These are phyloP conservation scores for Stentor roeselii DNA, from an alignment of 73 alveolate species.

Conservation along the genomic window DNA sequence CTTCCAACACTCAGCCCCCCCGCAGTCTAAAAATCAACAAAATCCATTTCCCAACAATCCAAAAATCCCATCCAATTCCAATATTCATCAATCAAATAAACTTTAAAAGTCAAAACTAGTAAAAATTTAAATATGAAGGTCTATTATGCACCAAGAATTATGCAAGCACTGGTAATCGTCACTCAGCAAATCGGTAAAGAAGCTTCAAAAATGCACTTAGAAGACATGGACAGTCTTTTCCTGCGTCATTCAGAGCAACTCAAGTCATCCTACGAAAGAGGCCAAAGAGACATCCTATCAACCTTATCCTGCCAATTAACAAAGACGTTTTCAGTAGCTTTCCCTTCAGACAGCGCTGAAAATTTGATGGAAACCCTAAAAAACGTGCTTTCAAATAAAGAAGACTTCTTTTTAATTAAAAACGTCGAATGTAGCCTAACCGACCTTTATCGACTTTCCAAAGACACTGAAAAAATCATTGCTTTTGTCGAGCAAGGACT, in stretches of 20 bases:
- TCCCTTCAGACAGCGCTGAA: not conserved
- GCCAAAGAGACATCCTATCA: not conserved
- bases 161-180: no score
- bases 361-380: no score
- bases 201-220: not conserved
- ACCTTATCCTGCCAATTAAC: not conserved
- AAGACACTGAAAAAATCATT: not conserved
- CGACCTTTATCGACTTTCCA: not conserved
- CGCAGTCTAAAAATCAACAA: no score
- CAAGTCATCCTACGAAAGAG: not conserved
- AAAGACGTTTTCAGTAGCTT: not conserved
- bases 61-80: no score
- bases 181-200: not conserved
- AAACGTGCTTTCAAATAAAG: not conserved
- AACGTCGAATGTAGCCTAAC: not conserved
- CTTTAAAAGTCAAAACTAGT: no score
- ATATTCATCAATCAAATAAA: no score
- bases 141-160: no score
- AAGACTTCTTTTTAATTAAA: no score
- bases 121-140: no score
- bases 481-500: not conserved
- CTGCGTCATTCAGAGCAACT: not conserved
- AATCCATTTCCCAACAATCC: no score
- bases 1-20: no score
- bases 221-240: not conserved